Evolutionary conservation across 2,329 filamentous ascomycete species (phyloP).

Genomic region (Helicocarpus griseus): DNA sequence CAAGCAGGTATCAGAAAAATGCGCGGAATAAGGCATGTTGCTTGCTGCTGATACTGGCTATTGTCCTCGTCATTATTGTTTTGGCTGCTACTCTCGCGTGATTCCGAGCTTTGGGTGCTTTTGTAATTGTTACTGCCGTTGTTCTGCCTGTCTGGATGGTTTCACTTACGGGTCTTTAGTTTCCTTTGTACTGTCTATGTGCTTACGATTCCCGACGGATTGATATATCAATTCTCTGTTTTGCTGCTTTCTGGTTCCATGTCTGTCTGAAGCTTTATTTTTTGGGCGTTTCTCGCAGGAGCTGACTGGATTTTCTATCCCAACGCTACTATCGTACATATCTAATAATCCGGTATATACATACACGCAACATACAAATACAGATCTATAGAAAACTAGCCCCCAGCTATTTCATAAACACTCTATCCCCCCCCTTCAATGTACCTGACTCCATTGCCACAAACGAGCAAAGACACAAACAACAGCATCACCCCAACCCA

Average conservation of each 20-base stretch:
- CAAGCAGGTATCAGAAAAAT: conserved; percentile 87
- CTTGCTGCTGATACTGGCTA: conserved; percentile 72
- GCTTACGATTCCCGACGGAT: conserved; percentile 7
- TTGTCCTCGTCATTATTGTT: conserved; percentile 83
- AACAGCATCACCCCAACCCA: conserved; percentile 29
- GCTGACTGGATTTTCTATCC: not conserved
- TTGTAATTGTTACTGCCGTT: conserved; percentile 4
- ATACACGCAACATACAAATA: not conserved
- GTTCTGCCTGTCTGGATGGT: conserved; percentile 4
- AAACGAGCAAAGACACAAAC: not conserved
- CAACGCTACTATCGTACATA: conserved; percentile 1
- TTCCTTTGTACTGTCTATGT: conserved; percentile 13
- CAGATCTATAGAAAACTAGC: not conserved
- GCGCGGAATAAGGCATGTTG: conserved; percentile 93
- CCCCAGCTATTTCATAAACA: not conserved
- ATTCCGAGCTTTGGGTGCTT: conserved; percentile 11
- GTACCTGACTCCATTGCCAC: not conserved
- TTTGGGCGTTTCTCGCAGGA: not conserved
- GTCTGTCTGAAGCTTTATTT: not conserved
- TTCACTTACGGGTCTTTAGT: conserved; percentile 2
- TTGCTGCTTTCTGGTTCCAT: not conserved
- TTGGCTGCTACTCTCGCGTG: conserved; percentile 74
- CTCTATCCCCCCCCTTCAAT: not conserved
- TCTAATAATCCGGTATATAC: conserved; percentile 2
- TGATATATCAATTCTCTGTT: not conserved